Conservation (phyloP, 2,329 filamentous ascomycete genomes). For the Colletotrichum tamarilloi region DNA sequence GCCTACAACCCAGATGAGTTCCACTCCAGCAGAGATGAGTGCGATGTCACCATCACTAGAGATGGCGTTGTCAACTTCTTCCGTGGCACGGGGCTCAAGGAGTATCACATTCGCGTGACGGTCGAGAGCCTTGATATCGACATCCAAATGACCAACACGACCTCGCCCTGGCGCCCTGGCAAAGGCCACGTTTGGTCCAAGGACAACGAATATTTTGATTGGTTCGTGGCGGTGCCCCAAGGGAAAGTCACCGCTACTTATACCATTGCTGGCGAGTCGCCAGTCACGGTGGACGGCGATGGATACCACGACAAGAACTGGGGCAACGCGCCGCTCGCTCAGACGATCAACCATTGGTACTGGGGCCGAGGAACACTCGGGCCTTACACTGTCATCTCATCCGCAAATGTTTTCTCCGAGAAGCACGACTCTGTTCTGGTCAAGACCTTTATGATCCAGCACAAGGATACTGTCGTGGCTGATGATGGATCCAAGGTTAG, state of each 20-base stretch:
- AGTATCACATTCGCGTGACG: not conserved
- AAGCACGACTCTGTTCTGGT: not conserved
- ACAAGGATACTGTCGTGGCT: not conserved
- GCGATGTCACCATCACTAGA: too few species aligned
- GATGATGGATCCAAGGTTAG: not conserved
- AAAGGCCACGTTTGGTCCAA: not conserved
- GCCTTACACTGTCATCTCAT: not conserved
- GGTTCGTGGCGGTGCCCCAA: not conserved
- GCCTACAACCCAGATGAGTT: too few species aligned
- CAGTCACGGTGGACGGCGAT: too few species aligned
- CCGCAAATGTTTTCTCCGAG: not conserved
- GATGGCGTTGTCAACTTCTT: too few species aligned
- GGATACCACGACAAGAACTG: too few species aligned
- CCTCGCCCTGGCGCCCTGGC: not conserved
- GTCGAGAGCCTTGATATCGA: not conserved
- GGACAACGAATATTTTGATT: not conserved
- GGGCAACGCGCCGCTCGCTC: too few species aligned
- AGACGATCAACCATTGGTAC: not conserved
- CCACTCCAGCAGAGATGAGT: too few species aligned
- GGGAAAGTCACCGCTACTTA: too few species aligned
- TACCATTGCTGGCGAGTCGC: too few species aligned
- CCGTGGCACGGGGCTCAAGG: too few species aligned
- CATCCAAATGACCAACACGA: not conserved
- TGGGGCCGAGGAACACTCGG: not conserved
- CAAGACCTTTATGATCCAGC: not conserved